Conservation (phyloP, 345 rosid genomes). For the Citrus glauca region DNA sequence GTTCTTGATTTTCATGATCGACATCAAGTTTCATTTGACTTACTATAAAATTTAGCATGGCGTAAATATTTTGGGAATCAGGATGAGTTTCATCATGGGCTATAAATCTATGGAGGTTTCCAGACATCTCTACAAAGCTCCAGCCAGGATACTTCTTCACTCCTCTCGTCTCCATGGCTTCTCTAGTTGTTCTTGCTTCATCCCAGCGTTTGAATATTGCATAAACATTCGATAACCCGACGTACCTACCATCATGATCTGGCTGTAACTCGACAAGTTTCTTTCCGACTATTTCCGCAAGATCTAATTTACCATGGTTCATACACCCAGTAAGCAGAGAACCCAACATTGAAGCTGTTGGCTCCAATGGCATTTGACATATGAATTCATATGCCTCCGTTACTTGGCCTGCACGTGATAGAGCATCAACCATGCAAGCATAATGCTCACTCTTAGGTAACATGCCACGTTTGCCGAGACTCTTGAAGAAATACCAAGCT, state of each 20-base stretch:
- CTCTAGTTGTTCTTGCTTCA: slow-evolving; percentile 56
- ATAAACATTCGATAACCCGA: slow-evolving; percentile 64
- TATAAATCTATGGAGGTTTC: slow-evolving; percentile 51
- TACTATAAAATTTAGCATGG: slow-evolving; percentile 33
- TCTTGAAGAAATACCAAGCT: slow-evolving; percentile 59
- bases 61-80: slow-evolving; percentile 31
- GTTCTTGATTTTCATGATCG: slow-evolving; percentile 19
- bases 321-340: slow-evolving; percentile 73
- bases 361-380: slow-evolving; percentile 48
- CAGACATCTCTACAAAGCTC: slow-evolving; percentile 54
- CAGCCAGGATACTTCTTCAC: slow-evolving; percentile 72
- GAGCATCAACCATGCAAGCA: slow-evolving; percentile 81
- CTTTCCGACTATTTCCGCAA: slow-evolving; percentile 69
- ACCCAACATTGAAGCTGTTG: slow-evolving; percentile 71
- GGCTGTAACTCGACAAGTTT: slow-evolving; percentile 75
- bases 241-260: slow-evolving; percentile 65
- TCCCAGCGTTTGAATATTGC: slow-evolving; percentile 54
- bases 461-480: slow-evolving; percentile 39
- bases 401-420: slow-evolving; percentile 70
- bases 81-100: slow-evolving; percentile 64
- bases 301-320: slow-evolving; percentile 54
- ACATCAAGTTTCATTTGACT: slow-evolving; percentile 40
- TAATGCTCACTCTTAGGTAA: slow-evolving; percentile 68
- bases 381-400: slow-evolving; percentile 57
- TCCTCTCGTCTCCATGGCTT: slow-evolving; percentile 79